Percentiles rank a stretch among this genome's conserved stretches.
These are phyloP conservation scores for Colletotrichum higginsianum DNA, from an alignment of 2,329 filamentous ascomycete genomes.

Conservation along the genomic window DNA sequence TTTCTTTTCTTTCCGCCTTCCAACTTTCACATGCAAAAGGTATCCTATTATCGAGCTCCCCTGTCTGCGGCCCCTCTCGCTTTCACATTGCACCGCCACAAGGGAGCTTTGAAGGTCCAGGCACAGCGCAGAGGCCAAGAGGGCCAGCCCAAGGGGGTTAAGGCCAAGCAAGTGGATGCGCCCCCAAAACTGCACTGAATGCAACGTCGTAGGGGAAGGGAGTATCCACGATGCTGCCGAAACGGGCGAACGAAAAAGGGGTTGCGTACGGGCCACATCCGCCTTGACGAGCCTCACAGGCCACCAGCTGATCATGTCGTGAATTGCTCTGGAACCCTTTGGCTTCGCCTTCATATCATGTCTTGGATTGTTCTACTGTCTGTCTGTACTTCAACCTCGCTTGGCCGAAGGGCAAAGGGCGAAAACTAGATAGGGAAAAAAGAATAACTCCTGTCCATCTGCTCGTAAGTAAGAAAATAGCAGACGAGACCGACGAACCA, in stretches of 20 bases:
- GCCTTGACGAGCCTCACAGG: neutral
- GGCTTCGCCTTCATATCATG: neutral
- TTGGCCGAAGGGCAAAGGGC: neutral
- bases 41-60: neutral
- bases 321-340: too few species aligned
- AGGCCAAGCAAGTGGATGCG: neutral
- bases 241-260: constrained; percentile 13
- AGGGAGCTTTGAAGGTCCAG: constrained; percentile 15
- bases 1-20: neutral
- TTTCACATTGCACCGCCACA: constrained; percentile 26
- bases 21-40: constrained; percentile 13
- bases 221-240: constrained; percentile 12
- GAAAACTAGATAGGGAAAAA: neutral
- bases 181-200: neutral
- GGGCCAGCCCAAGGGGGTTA: too few species aligned
- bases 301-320: neutral
- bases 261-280: neutral
- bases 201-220: neutral
- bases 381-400: constrained; percentile 21
- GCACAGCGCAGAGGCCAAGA: neutral
- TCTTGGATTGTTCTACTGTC: constrained; percentile 15
- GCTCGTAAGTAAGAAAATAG: neutral
- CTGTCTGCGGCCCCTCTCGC: neutral
- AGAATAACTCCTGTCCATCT: constrained; percentile 19
- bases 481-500: constrained; percentile 3